These are phyloP conservation scores for Cryphonectria naterciae DNA, from an alignment of 2,329 filamentous ascomycete genomes.

Conservation along the genomic window DNA sequence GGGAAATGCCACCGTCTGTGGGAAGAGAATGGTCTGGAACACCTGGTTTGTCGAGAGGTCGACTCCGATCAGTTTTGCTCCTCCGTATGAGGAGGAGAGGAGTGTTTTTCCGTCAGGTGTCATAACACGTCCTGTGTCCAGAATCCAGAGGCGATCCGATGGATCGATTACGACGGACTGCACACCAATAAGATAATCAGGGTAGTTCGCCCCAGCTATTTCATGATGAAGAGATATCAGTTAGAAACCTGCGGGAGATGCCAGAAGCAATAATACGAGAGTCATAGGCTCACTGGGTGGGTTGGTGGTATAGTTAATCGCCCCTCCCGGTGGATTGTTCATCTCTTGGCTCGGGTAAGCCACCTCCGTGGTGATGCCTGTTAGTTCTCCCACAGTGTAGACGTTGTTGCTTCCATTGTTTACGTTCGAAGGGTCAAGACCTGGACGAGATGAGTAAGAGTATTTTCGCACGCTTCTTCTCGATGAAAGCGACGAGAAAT, in stretches of 20 bases:
- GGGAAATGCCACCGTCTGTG: slow-evolving; percentile 46
- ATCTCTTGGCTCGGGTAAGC: slow-evolving; percentile 38
- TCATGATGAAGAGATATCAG: neutral
- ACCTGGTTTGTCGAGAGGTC: slow-evolving; percentile 49
- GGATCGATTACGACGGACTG: slow-evolving; percentile 57
- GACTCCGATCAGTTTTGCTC: slow-evolving; percentile 55
- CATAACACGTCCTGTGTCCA: slow-evolving; percentile 51
- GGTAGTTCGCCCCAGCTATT: slow-evolving; percentile 47
- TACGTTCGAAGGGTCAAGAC: slow-evolving; percentile 52
- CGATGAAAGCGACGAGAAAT: neutral
- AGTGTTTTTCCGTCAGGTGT: slow-evolving; percentile 44
- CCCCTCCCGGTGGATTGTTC: slow-evolving; percentile 50
- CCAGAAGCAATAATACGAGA: neutral
- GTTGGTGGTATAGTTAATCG: slow-evolving; percentile 54
- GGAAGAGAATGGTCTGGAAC: slow-evolving; percentile 56
- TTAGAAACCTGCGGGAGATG: neutral
- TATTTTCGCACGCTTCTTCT: no score
- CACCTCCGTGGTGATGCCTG: slow-evolving; percentile 32
- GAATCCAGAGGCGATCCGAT: slow-evolving; percentile 54
- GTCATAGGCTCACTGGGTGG: slow-evolving; percentile 38
- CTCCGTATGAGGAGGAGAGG: slow-evolving; percentile 48
- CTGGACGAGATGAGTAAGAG: slow-evolving; percentile 34
- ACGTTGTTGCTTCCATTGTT: slow-evolving; percentile 39
- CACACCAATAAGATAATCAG: slow-evolving; percentile 54
- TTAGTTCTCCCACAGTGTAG: slow-evolving; percentile 49